These are phyloP conservation scores for Cucumis cinereus DNA, from an alignment of 306 rosid genomes.

Conservation along the genomic window DNA sequence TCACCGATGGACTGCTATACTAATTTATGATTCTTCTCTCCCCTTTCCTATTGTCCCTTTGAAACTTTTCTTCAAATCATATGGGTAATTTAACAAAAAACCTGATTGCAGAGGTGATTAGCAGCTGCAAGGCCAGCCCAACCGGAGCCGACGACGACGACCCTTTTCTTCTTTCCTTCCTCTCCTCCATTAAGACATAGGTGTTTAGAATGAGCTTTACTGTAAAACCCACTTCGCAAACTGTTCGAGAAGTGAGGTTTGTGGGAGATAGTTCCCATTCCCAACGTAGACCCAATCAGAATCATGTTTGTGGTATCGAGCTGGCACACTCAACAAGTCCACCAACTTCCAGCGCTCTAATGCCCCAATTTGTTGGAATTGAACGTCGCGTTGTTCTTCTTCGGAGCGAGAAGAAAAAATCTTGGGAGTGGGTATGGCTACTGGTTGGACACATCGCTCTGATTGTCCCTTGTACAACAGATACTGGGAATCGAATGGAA, in stretches of 20 bases:
- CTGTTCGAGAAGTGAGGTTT: slow-evolving; percentile 8
- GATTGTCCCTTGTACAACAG: neutral
- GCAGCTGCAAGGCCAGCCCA: slow-evolving; percentile 71
- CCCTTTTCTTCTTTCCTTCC: slow-evolving; percentile 17
- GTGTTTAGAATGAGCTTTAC: slow-evolving; percentile 16
- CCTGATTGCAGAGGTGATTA: slow-evolving; percentile 47
- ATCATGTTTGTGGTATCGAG: neutral
- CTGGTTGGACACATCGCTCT: neutral
- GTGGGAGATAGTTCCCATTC: neutral
- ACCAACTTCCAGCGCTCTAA: neutral
- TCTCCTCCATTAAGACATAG: slow-evolving; percentile 13
- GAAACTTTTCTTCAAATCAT: neutral
- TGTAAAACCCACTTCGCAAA: slow-evolving; percentile 13
- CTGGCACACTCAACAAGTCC: neutral
- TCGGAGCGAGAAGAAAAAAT: neutral
- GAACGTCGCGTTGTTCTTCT: neutral
- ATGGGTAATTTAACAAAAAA: neutral
- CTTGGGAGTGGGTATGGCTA: slow-evolving; percentile 3
- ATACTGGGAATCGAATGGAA: neutral
- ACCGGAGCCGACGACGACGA: slow-evolving; percentile 52
- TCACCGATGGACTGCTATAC: neutral
- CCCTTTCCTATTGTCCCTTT: neutral
- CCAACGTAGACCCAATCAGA: neutral
- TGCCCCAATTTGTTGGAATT: neutral
- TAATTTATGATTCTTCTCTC: neutral